phyloP scores from a whole-genome alignment of 192 early-diverging fungal species.

The Entomortierella beljakovae region DNA sequence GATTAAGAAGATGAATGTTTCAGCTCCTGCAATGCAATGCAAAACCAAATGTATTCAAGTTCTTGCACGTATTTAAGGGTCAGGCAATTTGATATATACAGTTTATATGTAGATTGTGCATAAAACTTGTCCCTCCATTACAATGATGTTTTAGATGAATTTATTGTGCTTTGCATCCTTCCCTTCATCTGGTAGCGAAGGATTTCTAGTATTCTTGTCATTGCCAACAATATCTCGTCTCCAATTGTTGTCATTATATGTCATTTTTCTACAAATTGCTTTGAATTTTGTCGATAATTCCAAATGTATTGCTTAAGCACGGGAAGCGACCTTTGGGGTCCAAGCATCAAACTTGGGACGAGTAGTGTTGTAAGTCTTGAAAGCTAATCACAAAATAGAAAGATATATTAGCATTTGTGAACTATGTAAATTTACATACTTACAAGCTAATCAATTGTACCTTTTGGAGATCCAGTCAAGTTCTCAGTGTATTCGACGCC shows the following conservation, averaged over 20 bases:
- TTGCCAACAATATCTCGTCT: not conserved
- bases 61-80: no score
- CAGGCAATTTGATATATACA: no score
- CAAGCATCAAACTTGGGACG: slow-evolving; percentile 65
- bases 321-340: slow-evolving; percentile 61
- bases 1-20: not conserved
- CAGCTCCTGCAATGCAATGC: no score
- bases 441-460: slow-evolving; percentile 2
- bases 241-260: not conserved
- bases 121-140: no score
- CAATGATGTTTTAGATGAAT: not conserved
- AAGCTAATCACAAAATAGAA: slow-evolving; percentile 47
- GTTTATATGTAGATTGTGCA: no score
- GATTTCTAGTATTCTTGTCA: not conserved
- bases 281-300: not conserved
- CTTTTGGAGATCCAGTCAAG: slow-evolving; percentile 54
- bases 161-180: not conserved
- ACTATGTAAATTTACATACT: not conserved
- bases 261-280: not conserved
- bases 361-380: slow-evolving; percentile 70
- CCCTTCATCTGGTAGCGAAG: not conserved
- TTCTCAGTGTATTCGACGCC: slow-evolving; percentile 47
- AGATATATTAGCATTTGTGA: not conserved
- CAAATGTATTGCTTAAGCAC: slow-evolving; percentile 23
- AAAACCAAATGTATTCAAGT: no score